Conservation (phyloP, 2,329 filamentous ascomycete genomes). For the Plectosphaerella sp. region DNA sequence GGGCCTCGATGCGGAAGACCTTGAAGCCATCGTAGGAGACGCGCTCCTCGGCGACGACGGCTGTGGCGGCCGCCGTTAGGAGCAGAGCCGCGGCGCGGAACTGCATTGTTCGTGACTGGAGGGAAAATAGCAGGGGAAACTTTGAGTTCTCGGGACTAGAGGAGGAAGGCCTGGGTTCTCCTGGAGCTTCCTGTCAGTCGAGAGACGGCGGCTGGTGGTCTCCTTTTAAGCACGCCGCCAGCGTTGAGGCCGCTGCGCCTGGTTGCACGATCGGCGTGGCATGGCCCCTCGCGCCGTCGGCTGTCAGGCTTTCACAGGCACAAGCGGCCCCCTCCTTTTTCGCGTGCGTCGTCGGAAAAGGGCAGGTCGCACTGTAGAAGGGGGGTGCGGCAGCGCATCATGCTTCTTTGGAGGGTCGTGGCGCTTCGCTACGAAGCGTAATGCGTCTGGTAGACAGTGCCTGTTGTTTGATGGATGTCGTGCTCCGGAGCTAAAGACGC, state of each 20-base stretch:
- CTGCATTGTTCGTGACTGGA: slow-evolving; percentile 7
- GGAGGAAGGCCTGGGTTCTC: background rate
- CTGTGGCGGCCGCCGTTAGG: slow-evolving; percentile 6
- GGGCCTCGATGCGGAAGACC: slow-evolving; percentile 35
- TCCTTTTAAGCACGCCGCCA: background rate
- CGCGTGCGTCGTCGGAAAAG: background rate
- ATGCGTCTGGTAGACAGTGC: background rate
- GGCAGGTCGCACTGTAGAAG: background rate
- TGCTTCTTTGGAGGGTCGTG: background rate
- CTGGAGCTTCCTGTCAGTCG: background rate
- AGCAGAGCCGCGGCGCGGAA: slow-evolving; percentile 5
- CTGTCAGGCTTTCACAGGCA: background rate
- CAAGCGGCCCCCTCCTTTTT: background rate
- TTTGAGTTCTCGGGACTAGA: too few species aligned
- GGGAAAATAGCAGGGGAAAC: background rate
- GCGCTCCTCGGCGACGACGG: slow-evolving; percentile 8
- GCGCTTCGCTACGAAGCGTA: background rate
- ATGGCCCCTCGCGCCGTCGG: too few species aligned
- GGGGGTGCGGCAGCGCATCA: background rate
- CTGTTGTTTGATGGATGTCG: background rate
- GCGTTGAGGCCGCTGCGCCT: background rate
- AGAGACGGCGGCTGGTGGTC: background rate
- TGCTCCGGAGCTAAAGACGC: background rate
- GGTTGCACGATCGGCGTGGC: background rate
- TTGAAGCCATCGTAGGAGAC: slow-evolving; percentile 40